A percentile compares a stretch with the other conserved stretches of the same genome.
phyloP scores from a whole-genome alignment of 257 asterid genomes.

The Solanum gracilifrons region DNA sequence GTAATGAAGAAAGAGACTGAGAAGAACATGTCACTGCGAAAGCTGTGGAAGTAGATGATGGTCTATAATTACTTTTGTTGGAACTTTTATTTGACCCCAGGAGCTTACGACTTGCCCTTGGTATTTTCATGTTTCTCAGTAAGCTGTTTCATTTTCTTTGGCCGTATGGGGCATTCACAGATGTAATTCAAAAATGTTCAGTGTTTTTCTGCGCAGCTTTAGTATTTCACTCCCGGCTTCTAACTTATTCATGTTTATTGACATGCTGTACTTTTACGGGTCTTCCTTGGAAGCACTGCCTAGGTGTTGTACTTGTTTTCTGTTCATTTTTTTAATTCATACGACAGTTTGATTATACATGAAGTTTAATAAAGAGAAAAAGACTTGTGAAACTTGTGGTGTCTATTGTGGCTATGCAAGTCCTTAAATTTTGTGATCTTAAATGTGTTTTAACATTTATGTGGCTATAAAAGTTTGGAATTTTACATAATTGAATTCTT shows the following conservation, averaged over 20 bases:
- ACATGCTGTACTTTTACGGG: not conserved
- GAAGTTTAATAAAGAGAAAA: not conserved
- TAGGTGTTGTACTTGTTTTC: not conserved
- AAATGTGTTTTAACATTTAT: too few species aligned
- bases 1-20: conserved; percentile 97
- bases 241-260: too few species aligned
- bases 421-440: too few species aligned
- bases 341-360: not conserved
- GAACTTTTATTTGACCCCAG: not conserved
- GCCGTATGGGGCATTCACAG: not conserved
- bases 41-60: conserved; percentile 71
- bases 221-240: not conserved
- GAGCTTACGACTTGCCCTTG: not conserved
- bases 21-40: conserved; percentile 85
- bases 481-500: too few species aligned
- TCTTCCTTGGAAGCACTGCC: not conserved
- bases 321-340: not conserved
- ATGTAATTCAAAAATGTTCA: not conserved
- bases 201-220: not conserved
- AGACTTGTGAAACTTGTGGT: too few species aligned
- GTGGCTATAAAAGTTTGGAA: too few species aligned
- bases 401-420: too few species aligned
- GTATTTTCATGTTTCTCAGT: not conserved
- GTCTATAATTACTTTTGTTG: not conserved
- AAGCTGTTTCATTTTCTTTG: not conserved